Evolutionary conservation across 2,329 filamentous ascomycete species (phyloP).

Genomic region (Aureobasidium sp.): DNA sequence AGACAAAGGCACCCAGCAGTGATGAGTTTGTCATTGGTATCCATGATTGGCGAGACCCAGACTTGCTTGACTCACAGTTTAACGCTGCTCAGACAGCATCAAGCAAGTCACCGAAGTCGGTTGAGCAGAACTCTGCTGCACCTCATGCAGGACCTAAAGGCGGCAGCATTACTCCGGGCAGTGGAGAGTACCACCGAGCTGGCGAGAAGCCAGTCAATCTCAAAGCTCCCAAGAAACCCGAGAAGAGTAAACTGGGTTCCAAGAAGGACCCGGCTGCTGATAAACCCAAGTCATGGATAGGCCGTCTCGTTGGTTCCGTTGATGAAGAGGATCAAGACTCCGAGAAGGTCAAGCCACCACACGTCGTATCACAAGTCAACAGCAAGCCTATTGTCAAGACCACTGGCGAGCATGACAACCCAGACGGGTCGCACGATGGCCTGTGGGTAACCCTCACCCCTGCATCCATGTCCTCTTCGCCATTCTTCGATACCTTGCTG

Average conservation of each 20-base stretch:
- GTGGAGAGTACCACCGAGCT: slow-evolving; percentile 55
- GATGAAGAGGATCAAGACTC: neutral
- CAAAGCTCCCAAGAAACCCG: slow-evolving; percentile 17
- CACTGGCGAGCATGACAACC: neutral
- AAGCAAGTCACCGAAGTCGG: slow-evolving; percentile 23
- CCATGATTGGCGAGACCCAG: slow-evolving; percentile 78
- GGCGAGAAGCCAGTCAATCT: neutral
- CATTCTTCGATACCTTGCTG: slow-evolving; percentile 93
- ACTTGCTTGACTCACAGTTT: slow-evolving; percentile 43
- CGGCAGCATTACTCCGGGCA: slow-evolving; percentile 62
- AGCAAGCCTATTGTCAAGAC: neutral
- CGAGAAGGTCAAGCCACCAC: neutral
- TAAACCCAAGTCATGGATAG: slow-evolving; percentile 1
- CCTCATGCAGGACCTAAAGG: slow-evolving; percentile 44
- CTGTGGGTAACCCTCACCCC: slow-evolving; percentile 96
- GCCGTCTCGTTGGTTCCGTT: neutral
- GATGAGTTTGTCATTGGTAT: slow-evolving; percentile 75
- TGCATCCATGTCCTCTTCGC: slow-evolving; percentile 75
- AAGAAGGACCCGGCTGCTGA: neutral
- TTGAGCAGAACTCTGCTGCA: slow-evolving; percentile 24
- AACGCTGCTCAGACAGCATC: slow-evolving; percentile 20
- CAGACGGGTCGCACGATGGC: slow-evolving; percentile 51
- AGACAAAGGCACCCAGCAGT: slow-evolving; percentile 24
- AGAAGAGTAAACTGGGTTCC: slow-evolving; percentile 10
- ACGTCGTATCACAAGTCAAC: slow-evolving; percentile 2